Evolutionary conservation across 2,329 filamentous ascomycete genomes (phyloP), one percentile per base, ranked within the genome.

Genomic region (Thermoascus crustaceus): DNA sequence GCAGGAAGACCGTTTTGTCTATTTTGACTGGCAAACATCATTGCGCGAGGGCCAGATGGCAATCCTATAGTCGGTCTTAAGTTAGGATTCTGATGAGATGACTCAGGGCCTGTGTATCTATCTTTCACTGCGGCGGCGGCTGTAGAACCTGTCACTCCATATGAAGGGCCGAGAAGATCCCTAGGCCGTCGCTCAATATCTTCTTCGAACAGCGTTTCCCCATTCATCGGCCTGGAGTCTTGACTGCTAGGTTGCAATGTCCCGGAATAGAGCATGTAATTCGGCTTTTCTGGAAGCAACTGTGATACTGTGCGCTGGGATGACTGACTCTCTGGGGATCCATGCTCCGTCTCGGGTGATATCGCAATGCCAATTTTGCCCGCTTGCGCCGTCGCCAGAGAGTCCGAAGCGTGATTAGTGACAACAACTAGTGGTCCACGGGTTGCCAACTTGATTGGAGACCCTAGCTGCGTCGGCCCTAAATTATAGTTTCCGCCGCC

Each of bases 261-360:
- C 17, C 58, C 53, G 17, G 65, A 63, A 38, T 56, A 60, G 11
- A 64, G 39, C 11, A 48, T 49, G 40, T 53, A 51, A 27, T 42
- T 38, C n/a, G 54, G 52, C 18, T 52, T 51, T 27, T 59, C 53
- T 2, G 61, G 60, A 5, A 63, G 44, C 9, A 64, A 45, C 27
- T 55, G 54, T 13, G 61, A 58, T n/a, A 58, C 40, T 11, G 58
- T 63, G 18, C 55, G 50, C 23, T 60, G 54, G 5, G 64, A 60
- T 1, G 52, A 46, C 14, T 53, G 46, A 24, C 52, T 62, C 27
- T 41, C 40, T 10, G 54, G 50, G 10, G 58, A 58, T 8, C 48
- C 50, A 26, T 53, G 51, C 18, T 53, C 48, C 17, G 53, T 39
- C 11, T 37, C 31, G 37, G 43, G 53, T 19, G 52, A 53, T 7